phyloP scores from a whole-genome alignment of 2,329 filamentous ascomycete genomes.

The Incumbomyces delicatus region DNA sequence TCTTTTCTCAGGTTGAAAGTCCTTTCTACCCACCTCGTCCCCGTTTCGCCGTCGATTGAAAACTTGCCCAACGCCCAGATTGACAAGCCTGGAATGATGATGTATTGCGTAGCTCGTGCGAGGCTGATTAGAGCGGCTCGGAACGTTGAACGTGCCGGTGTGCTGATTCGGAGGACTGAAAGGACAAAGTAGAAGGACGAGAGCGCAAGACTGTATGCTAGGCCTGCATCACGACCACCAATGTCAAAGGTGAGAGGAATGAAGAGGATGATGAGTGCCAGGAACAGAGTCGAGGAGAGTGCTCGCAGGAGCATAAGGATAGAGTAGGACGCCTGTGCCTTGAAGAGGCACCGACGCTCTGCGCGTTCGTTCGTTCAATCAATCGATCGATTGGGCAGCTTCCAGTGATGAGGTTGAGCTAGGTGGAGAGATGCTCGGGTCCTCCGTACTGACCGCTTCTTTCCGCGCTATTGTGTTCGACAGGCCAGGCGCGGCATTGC shows the following conservation, averaged over 20 bases:
- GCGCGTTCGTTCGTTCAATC: too few relatives aligned
- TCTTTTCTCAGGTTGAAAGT: constrained; percentile 61
- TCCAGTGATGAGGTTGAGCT: constrained; percentile 53
- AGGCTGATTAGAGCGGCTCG: constrained; percentile 60
- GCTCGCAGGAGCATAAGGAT: constrained; percentile 45
- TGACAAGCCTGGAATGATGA: constrained; percentile 73
- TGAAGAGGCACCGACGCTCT: constrained; percentile 44
- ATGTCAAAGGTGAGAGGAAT: constrained; percentile 98
- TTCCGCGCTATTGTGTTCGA: not conserved
- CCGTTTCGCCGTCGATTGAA: constrained; percentile 71
- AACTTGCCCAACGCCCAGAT: constrained; percentile 96
- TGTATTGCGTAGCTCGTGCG: constrained; percentile 70
- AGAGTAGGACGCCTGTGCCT: constrained; percentile 2
- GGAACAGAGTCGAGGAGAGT: constrained; percentile 72
- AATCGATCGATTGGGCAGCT: too few relatives aligned
- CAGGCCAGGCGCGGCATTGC: not conserved
- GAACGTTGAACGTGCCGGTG: constrained; percentile 67
- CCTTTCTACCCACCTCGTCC: constrained; percentile 67
- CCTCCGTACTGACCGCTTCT: not conserved
- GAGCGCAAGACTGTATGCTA: constrained; percentile 84
- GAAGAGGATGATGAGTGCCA: constrained; percentile 85
- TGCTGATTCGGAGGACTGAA: constrained; percentile 68
- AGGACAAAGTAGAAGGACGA: constrained; percentile 86
- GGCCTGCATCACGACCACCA: constrained; percentile 82
- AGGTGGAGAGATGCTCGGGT: not conserved